Conservation (phyloP, 169 alveolate genomes). For the Cardiosporidium cionae region DNA sequence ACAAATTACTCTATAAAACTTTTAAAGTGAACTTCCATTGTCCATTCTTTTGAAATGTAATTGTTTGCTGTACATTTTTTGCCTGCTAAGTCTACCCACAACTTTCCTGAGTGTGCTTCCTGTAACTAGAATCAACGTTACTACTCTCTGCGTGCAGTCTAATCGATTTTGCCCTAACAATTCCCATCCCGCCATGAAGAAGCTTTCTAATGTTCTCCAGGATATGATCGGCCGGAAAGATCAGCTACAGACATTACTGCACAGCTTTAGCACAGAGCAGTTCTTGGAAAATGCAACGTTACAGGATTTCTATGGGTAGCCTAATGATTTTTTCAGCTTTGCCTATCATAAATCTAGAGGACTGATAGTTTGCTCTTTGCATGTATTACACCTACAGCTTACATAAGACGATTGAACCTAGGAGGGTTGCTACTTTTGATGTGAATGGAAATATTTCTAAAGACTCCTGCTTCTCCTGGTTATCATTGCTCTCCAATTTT, state of each 20-base stretch:
- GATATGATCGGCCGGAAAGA: not conserved
- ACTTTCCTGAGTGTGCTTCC: too few relatives aligned
- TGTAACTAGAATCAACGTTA: too few relatives aligned
- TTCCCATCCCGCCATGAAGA: constrained; percentile 4
- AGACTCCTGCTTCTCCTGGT: not conserved
- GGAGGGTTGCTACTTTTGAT: not conserved
- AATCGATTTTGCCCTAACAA: constrained; percentile 9
- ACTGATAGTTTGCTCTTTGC: too few relatives aligned
- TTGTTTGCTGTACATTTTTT: too few relatives aligned
- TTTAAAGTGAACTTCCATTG: too few relatives aligned
- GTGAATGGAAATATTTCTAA: not conserved
- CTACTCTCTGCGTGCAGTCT: too few relatives aligned
- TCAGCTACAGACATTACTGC: not conserved
- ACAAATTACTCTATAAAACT: too few relatives aligned
- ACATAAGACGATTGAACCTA: not conserved
- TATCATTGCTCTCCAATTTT: not conserved
- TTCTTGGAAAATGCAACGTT: constrained; percentile 10
- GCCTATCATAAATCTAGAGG: not conserved
- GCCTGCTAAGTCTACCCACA: too few relatives aligned
- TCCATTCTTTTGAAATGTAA: too few relatives aligned
- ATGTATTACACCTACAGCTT: not conserved
- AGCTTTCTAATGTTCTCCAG: not conserved
- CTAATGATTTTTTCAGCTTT: constrained; percentile 1
- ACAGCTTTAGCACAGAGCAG: not conserved
- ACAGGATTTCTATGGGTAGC: constrained; percentile 5